These are phyloP conservation scores for Hyphopichia fennica DNA, from an alignment of 1,139 yeast genomes.

Conservation along the genomic window DNA sequence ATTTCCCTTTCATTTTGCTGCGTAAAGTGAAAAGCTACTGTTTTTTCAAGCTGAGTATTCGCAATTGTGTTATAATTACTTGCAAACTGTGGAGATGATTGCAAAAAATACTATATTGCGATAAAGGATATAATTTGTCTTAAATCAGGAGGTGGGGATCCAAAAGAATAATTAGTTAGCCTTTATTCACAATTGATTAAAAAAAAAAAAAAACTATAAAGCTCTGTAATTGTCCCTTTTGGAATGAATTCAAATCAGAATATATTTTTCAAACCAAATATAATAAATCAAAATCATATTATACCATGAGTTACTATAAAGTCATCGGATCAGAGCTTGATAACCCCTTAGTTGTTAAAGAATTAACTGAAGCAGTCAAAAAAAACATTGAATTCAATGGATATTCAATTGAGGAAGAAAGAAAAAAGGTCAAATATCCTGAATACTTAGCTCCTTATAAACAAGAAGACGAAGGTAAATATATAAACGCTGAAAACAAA, in stretches of 20 bases:
- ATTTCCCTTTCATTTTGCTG: too few relatives aligned
- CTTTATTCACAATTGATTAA: too few relatives aligned
- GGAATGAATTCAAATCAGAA: too few relatives aligned
- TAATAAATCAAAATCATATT: neutral
- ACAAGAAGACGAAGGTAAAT: slow-evolving; percentile 20
- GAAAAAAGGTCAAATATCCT: slow-evolving; percentile 20
- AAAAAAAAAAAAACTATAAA: too few relatives aligned
- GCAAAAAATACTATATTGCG: neutral
- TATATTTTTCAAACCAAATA: too few relatives aligned
- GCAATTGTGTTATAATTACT: neutral
- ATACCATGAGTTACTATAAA: neutral
- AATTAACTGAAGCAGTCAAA: neutral
- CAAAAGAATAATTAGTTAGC: too few relatives aligned
- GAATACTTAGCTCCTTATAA: slow-evolving; percentile 18
- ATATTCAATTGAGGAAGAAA: slow-evolving; percentile 11
- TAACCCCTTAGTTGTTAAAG: neutral
- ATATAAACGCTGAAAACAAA: slow-evolving; percentile 17
- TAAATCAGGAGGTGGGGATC: too few relatives aligned
- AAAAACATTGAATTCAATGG: too few relatives aligned
- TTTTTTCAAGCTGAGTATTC: neutral
- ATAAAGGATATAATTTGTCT: too few relatives aligned
- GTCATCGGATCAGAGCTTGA: neutral
- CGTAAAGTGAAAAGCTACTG: too few relatives aligned
- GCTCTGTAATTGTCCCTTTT: too few relatives aligned
- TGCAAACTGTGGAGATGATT: neutral